Percentiles rank a stretch among this genome's conserved stretches.
These are phyloP conservation scores for Phytophthora sojae DNA, from an alignment of 352 stramenopile genomes.

Conservation along the genomic window DNA sequence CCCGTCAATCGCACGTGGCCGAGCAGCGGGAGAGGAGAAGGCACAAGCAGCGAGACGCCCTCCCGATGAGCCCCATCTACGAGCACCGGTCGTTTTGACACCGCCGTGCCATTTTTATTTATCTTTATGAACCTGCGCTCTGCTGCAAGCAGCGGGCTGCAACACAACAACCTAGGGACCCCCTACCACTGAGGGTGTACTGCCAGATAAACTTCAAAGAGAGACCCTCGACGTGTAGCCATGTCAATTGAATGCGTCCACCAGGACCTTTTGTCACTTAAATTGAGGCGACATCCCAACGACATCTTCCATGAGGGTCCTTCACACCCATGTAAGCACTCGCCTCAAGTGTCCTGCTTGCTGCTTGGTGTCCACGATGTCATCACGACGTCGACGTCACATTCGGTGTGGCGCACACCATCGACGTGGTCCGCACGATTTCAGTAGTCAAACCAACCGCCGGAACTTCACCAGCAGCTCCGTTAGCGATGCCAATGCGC, in stretches of 20 bases:
- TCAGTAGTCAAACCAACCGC: neutral
- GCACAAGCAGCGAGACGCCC: constrained; percentile 27
- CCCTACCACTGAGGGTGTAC: neutral
- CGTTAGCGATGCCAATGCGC: constrained; percentile 28
- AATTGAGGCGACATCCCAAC: no score
- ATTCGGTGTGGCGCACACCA: constrained; percentile 12
- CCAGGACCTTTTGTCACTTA: no score
- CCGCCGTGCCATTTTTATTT: constrained; percentile 15
- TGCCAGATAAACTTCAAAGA: neutral
- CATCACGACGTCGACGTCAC: neutral
- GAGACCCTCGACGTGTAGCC: neutral
- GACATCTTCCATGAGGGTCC: no score
- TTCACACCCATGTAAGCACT: no score
- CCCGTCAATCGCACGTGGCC: neutral
- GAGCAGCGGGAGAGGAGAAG: constrained; percentile 25
- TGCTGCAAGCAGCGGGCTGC: no score
- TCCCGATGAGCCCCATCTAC: constrained; percentile 33
- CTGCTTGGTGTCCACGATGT: no score
- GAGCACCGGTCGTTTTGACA: constrained; percentile 31
- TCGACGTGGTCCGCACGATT: constrained; percentile 5
- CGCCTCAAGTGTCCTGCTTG: no score
- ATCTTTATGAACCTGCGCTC: constrained; percentile 24
- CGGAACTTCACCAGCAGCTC: neutral
- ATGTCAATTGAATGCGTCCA: neutral
- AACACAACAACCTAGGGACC: neutral